Evolutionary conservation across 441 rosid species (phyloP).

Genomic region (Populus trichocarpa): DNA sequence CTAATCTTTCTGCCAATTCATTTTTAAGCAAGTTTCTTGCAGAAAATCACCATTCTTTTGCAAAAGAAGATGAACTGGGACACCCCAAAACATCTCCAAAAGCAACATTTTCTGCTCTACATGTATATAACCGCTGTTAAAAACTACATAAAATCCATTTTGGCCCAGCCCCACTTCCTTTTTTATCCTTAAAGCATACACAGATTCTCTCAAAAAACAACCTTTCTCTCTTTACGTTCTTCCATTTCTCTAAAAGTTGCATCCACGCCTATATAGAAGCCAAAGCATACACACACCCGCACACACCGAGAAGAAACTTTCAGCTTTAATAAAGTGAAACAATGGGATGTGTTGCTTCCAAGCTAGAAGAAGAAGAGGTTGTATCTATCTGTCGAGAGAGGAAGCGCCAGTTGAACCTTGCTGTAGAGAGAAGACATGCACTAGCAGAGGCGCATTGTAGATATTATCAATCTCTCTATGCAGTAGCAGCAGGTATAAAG

Average conservation of each 20-base stretch:
- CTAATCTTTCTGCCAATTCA: background rate
- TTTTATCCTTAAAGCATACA: constrained; percentile 27
- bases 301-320: background rate
- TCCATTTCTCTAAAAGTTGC: constrained; percentile 18
- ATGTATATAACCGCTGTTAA: constrained; percentile 12
- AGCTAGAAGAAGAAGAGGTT: constrained; percentile 76
- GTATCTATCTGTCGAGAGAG: constrained; percentile 83
- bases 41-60: constrained; percentile 5
- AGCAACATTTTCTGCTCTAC: constrained; percentile 8
- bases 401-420: constrained; percentile 65
- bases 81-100: constrained; percentile 15
- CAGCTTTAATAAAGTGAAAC: background rate
- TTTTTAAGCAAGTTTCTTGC: background rate
- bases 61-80: constrained; percentile 19
- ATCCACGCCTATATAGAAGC: constrained; percentile 20
- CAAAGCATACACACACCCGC: background rate
- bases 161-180: constrained; percentile 22
- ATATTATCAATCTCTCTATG: constrained; percentile 83
- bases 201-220: constrained; percentile 24
- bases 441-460: constrained; percentile 86
- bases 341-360: constrained; percentile 98
- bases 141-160: constrained; percentile 16
- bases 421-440: constrained; percentile 67
- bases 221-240: constrained; percentile 21
- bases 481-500: constrained; percentile 78